phyloP scores from a whole-genome alignment of 2,329 filamentous ascomycete species.

The Didymella arachidicola region DNA sequence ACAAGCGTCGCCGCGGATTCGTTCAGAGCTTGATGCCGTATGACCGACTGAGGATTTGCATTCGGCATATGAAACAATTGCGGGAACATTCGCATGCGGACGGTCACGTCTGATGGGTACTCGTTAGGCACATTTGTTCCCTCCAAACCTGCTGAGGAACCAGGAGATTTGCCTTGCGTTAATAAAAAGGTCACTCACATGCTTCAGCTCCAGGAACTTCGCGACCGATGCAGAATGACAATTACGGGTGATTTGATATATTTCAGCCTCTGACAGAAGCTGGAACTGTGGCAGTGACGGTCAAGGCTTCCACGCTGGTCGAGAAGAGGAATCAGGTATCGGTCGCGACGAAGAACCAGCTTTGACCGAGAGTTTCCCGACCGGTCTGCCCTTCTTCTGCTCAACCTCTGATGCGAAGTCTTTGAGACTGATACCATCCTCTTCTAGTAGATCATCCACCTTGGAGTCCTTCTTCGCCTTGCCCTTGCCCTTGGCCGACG shows the following conservation, averaged over 20 bases:
- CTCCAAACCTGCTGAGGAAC: background rate
- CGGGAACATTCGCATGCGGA: background rate
- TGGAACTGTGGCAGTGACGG: background rate
- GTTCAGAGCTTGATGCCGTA: background rate
- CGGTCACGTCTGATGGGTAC: background rate
- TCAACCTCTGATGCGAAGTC: constrained; percentile 2
- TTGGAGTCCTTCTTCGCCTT: constrained; percentile 11
- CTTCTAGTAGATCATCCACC: background rate
- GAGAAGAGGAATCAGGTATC: background rate
- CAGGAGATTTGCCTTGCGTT: too few species aligned
- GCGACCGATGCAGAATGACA: background rate
- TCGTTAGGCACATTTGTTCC: background rate
- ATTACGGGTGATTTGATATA: background rate
- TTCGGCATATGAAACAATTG: background rate
- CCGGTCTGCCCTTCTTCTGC: background rate
- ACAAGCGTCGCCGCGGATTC: background rate
- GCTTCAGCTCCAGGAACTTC: background rate
- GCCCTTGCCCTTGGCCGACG: background rate
- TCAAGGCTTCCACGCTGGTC: background rate
- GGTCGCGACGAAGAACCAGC: background rate
- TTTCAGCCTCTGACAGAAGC: background rate
- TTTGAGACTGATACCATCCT: constrained; percentile 1
- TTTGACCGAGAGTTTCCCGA: constrained; percentile 3
- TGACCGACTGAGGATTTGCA: background rate
- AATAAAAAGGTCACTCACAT: background rate